These are phyloP conservation scores for Echria macrotheca DNA, from an alignment of 495 filamentous ascomycete genomes.

Conservation along the genomic window DNA sequence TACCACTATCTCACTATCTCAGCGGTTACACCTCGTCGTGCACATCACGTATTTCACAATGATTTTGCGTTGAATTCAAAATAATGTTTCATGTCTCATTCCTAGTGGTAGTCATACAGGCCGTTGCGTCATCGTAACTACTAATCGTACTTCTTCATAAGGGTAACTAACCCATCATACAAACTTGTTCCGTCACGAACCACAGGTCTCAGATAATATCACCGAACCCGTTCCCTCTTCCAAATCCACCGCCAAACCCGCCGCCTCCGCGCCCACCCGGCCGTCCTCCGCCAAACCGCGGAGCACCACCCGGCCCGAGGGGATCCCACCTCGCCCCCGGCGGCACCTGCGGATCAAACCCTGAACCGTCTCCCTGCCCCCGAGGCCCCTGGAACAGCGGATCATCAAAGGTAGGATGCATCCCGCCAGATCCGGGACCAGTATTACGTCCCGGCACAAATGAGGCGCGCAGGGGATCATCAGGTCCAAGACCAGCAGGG, in stretches of 20 bases:
- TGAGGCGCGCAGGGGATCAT: slow-evolving; percentile 69
- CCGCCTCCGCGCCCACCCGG: slow-evolving; percentile 24
- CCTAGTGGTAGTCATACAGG: too few relatives aligned
- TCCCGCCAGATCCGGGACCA: slow-evolving; percentile 52
- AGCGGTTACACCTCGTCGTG: too few relatives aligned
- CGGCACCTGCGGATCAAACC: slow-evolving; percentile 50
- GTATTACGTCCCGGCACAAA: slow-evolving; percentile 42
- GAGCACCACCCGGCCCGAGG: slow-evolving; percentile 61
- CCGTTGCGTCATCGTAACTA: too few relatives aligned
- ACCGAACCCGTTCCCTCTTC: slow-evolving; percentile 27
- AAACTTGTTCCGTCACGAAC: too few relatives aligned
- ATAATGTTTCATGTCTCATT: too few relatives aligned
- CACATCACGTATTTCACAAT: too few relatives aligned
- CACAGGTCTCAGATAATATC: slow-evolving; percentile 42
- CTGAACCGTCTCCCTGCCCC: slow-evolving; percentile 23
- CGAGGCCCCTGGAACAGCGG: slow-evolving; percentile 69
- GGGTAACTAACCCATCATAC: too few relatives aligned
- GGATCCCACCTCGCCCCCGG: slow-evolving; percentile 71
- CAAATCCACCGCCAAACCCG: slow-evolving; percentile 31
- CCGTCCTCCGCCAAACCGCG: slow-evolving; percentile 32
- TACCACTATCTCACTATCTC: too few relatives aligned
- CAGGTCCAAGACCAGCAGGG: slow-evolving; percentile 76
- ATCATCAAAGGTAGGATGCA: slow-evolving; percentile 96
- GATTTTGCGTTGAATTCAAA: too few relatives aligned
- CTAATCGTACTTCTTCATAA: too few relatives aligned